phyloP scores from a whole-genome alignment of 345 rosid species.

The Eucalyptus marginata region DNA sequence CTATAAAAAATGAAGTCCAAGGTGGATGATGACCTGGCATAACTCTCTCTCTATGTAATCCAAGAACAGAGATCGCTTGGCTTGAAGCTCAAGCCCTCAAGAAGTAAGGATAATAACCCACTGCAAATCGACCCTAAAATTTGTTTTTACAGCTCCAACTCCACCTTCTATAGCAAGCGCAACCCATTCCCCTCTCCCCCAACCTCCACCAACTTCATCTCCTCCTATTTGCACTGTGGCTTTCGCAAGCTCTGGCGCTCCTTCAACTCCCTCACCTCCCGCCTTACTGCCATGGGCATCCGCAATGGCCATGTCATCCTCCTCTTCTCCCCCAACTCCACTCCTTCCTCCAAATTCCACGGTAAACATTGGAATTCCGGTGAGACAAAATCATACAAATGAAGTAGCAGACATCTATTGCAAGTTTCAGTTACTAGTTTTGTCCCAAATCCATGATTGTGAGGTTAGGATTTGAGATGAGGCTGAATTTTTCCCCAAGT shows the following conservation, averaged over 20 bases:
- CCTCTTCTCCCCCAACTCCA: background rate
- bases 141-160: background rate
- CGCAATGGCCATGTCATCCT: background rate
- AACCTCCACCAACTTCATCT: background rate
- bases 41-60: background rate
- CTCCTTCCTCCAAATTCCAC: background rate
- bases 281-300: background rate
- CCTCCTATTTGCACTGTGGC: background rate
- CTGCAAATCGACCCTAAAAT: background rate
- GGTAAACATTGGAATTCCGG: background rate
- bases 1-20: background rate
- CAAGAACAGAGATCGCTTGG: background rate
- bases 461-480: no score
- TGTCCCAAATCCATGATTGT: background rate
- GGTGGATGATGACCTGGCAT: background rate
- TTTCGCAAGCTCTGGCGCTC: background rate
- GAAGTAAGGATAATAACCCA: background rate
- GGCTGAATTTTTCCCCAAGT: no score
- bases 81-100: background rate
- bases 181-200: background rate
- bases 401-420: background rate
- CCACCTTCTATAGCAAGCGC: background rate
- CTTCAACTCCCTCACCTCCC: background rate
- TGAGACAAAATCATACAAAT: background rate
- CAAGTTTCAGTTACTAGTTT: background rate